Percentiles rank a stretch among this genome's conserved stretches.
These are phyloP conservation scores for Pestalotiopsis sp. DNA, from an alignment of 2,329 filamentous ascomycete genomes.

Conservation along the genomic window DNA sequence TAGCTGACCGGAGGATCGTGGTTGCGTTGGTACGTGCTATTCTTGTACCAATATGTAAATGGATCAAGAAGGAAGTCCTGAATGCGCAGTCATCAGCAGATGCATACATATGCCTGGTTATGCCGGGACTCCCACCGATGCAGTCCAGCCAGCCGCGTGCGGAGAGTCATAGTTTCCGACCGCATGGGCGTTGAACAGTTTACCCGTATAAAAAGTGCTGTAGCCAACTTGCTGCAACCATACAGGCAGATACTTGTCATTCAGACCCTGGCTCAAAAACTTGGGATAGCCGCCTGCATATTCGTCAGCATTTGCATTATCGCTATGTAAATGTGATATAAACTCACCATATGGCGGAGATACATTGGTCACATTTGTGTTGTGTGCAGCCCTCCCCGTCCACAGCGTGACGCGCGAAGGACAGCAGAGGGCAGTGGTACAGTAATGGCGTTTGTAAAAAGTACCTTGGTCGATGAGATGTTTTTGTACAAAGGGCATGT, in stretches of 20 bases:
- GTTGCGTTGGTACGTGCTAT: constrained; percentile 61
- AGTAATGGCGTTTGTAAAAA: constrained; percentile 64
- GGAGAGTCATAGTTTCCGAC: constrained; percentile 63
- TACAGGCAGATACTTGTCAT: constrained; percentile 68
- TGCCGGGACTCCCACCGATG: constrained; percentile 32
- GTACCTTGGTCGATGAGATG: constrained; percentile 62
- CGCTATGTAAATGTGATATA: constrained; percentile 48
- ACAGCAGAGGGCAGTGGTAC: constrained; percentile 68
- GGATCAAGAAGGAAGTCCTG: constrained; percentile 57
- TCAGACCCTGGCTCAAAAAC: constrained; percentile 65
- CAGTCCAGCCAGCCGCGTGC: constrained; percentile 60
- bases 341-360: constrained; percentile 55
- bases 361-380: constrained; percentile 69
- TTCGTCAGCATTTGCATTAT: constrained; percentile 11
- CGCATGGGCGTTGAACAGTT: constrained; percentile 69
- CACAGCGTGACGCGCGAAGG: constrained; percentile 67
- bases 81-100: background rate
- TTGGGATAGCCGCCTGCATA: constrained; percentile 62
- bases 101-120: background rate
- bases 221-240: constrained; percentile 72
- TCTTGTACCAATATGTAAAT: constrained; percentile 65
- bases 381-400: constrained; percentile 70
- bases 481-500: constrained; percentile 60
- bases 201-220: constrained; percentile 72
- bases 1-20: constrained; percentile 55